These are phyloP conservation scores for Lactuca sativa DNA, from an alignment of 129 eudicot genomes.

Conservation along the genomic window DNA sequence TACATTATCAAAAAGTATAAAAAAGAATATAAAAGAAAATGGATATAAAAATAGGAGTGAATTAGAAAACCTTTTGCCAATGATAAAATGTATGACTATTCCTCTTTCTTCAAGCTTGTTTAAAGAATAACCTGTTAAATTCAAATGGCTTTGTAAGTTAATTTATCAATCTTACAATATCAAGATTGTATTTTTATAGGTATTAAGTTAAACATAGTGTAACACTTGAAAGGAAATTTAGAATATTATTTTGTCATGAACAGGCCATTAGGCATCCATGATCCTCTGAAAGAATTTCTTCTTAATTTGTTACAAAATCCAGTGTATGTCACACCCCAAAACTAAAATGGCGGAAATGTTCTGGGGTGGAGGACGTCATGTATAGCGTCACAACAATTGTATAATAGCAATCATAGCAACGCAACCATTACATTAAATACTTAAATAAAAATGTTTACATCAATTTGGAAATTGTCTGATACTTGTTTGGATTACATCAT, in stretches of 20 bases:
- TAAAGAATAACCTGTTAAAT: conserved; percentile 64
- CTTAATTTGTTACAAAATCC: conserved; percentile 73
- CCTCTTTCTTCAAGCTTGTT: conserved; percentile 92
- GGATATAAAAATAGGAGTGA: neutral
- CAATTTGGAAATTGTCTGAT: too few species aligned
- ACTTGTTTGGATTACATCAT: too few species aligned
- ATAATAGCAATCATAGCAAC: too few species aligned
- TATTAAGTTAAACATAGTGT: too few species aligned
- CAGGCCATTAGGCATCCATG: conserved; percentile 76
- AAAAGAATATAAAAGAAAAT: too few species aligned
- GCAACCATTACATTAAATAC: too few species aligned
- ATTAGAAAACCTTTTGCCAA: conserved; percentile 79
- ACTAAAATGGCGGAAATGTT: too few species aligned
- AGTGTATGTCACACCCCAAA: too few species aligned
- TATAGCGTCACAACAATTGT: too few species aligned
- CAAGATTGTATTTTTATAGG: neutral
- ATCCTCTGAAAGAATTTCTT: conserved; percentile 67
- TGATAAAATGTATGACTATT: conserved; percentile 76
- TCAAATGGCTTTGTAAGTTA: neutral
- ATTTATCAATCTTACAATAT: too few species aligned
- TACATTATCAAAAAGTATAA: neutral
- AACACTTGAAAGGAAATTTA: neutral
- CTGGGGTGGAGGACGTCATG: too few species aligned
- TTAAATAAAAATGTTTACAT: too few species aligned
- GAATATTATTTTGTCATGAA: neutral